Conservation (phyloP, 2,329 filamentous ascomycete genomes). For the Colletotrichum graminicola region DNA sequence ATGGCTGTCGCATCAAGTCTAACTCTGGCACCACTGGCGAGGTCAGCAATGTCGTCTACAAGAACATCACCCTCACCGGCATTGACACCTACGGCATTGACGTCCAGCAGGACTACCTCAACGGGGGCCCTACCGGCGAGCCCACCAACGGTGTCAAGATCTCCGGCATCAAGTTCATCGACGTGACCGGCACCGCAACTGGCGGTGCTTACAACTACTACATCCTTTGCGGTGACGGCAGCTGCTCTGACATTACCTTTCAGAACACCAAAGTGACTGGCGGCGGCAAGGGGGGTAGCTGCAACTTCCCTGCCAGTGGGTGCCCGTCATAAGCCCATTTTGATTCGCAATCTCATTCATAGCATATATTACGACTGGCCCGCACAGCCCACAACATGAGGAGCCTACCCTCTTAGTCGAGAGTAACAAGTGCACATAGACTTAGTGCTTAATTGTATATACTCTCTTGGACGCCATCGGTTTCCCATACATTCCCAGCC, state of each 20-base stretch:
- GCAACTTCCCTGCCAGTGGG: conserved; percentile 39
- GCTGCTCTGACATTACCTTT: conserved; percentile 38
- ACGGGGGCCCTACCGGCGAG: conserved; percentile 35
- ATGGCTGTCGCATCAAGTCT: conserved; percentile 61
- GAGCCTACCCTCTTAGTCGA: too few species aligned
- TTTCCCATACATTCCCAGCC: neutral
- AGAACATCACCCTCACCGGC: conserved; percentile 46
- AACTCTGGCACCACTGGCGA: conserved; percentile 55
- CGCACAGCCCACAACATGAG: neutral
- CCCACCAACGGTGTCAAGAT: conserved; percentile 39
- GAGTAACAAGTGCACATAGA: neutral
- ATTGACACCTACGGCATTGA: conserved; percentile 38
- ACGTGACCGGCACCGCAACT: conserved; percentile 28
- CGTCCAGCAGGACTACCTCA: conserved; percentile 41
- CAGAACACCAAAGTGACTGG: conserved; percentile 35
- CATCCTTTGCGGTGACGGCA: conserved; percentile 38
- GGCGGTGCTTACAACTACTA: conserved; percentile 35
- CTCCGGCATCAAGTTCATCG: conserved; percentile 27
- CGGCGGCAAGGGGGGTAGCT: conserved; percentile 31
- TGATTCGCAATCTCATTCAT: neutral
- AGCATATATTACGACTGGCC: conserved; percentile 6
- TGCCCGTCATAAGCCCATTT: conserved; percentile 15
- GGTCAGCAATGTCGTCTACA: conserved; percentile 58
- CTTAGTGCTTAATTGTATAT: neutral
- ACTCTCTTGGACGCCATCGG: neutral